Evolutionary conservation across 257 asterid species (phyloP).

Genomic region (Scutellaria galericulata): DNA sequence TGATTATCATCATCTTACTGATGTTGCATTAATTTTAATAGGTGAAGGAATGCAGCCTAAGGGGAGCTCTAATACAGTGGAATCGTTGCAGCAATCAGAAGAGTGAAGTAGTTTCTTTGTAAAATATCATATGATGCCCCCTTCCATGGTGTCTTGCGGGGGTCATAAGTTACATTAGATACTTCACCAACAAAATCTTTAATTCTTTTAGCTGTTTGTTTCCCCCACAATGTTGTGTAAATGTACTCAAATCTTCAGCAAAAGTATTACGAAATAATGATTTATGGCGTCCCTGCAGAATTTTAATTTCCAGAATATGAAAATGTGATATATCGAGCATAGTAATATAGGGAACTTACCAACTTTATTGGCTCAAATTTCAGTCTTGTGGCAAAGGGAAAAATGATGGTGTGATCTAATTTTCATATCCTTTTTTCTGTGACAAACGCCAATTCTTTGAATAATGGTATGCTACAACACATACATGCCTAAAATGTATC

Average conservation of each 20-base stretch:
- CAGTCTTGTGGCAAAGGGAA: no score
- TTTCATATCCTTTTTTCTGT: no score
- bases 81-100: constrained; percentile 17
- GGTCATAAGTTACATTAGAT: not conserved
- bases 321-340: not conserved
- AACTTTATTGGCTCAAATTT: no score
- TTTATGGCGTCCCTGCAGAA: not conserved
- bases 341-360: no score
- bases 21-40: constrained; percentile 17
- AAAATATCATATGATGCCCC: not conserved
- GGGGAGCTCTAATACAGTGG: constrained; percentile 44
- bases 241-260: constrained; percentile 17
- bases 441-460: no score
- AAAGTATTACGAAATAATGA: not conserved
- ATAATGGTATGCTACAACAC: no score
- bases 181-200: no score
- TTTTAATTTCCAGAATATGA: not conserved
- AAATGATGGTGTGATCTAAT: no score
- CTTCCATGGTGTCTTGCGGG: constrained; percentile 7
- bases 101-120: constrained; percentile 28
- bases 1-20: not conserved
- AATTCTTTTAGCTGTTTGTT: constrained; percentile 6
- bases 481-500: no score
- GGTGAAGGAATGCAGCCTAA: constrained; percentile 59
- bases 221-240: constrained; percentile 31